Conservation (phyloP, 805 yeast genomes). For the Nakazawaea laoshanensis region DNA sequence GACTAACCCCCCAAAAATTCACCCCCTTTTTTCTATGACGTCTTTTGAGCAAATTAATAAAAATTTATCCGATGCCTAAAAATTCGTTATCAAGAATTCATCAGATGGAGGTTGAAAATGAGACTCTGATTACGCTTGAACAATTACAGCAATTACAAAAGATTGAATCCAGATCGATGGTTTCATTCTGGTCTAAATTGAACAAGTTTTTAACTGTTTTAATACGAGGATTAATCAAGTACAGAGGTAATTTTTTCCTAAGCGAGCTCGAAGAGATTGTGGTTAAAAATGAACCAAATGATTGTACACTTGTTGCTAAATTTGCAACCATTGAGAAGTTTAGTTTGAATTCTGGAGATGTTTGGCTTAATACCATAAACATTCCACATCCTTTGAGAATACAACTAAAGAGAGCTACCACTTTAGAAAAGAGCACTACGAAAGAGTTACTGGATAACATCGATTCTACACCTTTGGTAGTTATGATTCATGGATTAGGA, state of each 20-base stretch:
- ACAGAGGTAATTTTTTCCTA: constrained; percentile 12
- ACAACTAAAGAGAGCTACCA: constrained; percentile 20
- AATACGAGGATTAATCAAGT: not conserved
- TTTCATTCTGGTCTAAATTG: not conserved
- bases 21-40: too few relatives aligned
- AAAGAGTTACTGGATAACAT: constrained; percentile 21
- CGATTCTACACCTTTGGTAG: constrained; percentile 45
- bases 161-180: constrained; percentile 2
- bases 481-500: constrained; percentile 83
- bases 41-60: too few relatives aligned
- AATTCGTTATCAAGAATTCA: too few relatives aligned
- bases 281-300: constrained; percentile 38
- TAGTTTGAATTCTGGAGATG: too few relatives aligned
- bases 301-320: constrained; percentile 44
- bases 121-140: too few relatives aligned
- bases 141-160: constrained; percentile 4
- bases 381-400: constrained; percentile 43
- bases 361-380: constrained; percentile 32
- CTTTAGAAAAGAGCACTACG: not conserved
- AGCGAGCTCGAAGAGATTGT: constrained; percentile 34
- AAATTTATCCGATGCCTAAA: too few relatives aligned
- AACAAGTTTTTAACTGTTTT: constrained; percentile 1
- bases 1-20: too few relatives aligned
- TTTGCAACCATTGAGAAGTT: constrained; percentile 32
- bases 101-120: too few relatives aligned